A percentile compares a stretch with the other conserved stretches of the same genome.
These are phyloP conservation scores for Paragyromitra xinjiangensis DNA, from an alignment of 495 filamentous ascomycete species.

Conservation along the genomic window DNA sequence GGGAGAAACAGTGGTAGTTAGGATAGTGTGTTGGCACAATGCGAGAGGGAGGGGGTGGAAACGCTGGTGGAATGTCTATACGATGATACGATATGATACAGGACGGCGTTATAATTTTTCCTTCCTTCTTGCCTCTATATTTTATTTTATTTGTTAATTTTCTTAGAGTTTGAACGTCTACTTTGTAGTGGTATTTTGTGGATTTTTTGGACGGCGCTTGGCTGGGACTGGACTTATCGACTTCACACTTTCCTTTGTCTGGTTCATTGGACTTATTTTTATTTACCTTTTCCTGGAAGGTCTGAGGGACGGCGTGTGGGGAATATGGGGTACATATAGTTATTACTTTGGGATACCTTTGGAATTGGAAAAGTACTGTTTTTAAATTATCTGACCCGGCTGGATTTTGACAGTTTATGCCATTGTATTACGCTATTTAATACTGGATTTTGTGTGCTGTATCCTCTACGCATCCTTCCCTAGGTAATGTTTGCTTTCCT, in stretches of 20 bases:
- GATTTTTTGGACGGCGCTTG: constrained; percentile 40
- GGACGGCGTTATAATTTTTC: constrained; percentile 44
- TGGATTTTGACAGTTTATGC: neutral
- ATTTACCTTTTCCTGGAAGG: neutral
- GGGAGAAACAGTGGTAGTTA: neutral
- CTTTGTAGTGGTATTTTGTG: constrained; percentile 26
- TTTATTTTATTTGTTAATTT: constrained; percentile 43
- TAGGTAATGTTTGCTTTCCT: neutral
- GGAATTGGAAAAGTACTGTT: constrained; percentile 47
- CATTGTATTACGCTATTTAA: neutral
- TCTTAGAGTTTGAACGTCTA: constrained; percentile 34
- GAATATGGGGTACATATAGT: constrained; percentile 34
- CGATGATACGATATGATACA: constrained; percentile 46
- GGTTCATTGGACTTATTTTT: constrained; percentile 19
- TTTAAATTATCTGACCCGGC: constrained; percentile 15
- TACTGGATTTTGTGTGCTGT: neutral
- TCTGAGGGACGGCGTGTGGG: neutral
- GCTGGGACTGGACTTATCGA: constrained; percentile 41
- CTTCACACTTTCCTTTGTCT: constrained; percentile 24
- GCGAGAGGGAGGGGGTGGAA: neutral
- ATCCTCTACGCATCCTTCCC: neutral
- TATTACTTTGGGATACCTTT: constrained; percentile 4
- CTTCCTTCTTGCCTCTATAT: constrained; percentile 15
- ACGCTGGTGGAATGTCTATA: constrained; percentile 39
- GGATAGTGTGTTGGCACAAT: neutral